Base-by-base conservation (phyloP, 139 green algal genomes). In the Dunaliella primolecta region DNA sequence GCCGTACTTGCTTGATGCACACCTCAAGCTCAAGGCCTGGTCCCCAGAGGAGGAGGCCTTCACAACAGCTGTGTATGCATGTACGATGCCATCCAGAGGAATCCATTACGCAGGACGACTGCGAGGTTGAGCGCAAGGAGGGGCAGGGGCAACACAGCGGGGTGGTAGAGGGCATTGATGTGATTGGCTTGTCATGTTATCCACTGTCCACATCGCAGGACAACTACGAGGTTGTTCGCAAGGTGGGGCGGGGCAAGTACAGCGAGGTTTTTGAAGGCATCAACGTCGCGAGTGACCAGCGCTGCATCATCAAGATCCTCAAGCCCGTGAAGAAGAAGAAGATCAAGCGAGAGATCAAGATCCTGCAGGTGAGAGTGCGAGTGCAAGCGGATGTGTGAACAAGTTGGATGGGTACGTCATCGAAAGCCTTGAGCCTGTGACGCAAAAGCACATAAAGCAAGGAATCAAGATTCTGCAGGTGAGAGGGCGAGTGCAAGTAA, bases 281-380 rank as follows among this genome's bases (percentile, higher is more conserved):
- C 33, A 96, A 98, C 88, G 86, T 91, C 0, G 77, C 89, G 30
- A 96, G 91, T 80, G 89, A 90, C 46, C 87, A 95, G 71, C 93
- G 56, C 32, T 98, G 96, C 89, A 96, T 99, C 81, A 97, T 98
- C 87, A 99, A 99, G 84, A 98, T 99, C 71, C 90, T 99, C 21
- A 99, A 99, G 88, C 97, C 97, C 23, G 97, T 99, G 55, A 99
- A 99, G 89, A 99, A 99, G 91, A 99, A 99, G 88, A 99, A 99
- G 93, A 98, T 99, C 86, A 97, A 98, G 91, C 91, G 97, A 11
- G 97, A 99, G 89, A 98, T 99, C 83, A 97, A 98, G 82, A 99
- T 99, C 79, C 87, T 99, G 83, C 84, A 90, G 75, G 78, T 70
- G 24, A 30, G 46, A 64, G 2, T 31, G 24, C 21, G 33, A 36